Base-by-base conservation (phyloP, 2,329 filamentous ascomycete genomes). In the Ophiostoma australiae region DNA sequence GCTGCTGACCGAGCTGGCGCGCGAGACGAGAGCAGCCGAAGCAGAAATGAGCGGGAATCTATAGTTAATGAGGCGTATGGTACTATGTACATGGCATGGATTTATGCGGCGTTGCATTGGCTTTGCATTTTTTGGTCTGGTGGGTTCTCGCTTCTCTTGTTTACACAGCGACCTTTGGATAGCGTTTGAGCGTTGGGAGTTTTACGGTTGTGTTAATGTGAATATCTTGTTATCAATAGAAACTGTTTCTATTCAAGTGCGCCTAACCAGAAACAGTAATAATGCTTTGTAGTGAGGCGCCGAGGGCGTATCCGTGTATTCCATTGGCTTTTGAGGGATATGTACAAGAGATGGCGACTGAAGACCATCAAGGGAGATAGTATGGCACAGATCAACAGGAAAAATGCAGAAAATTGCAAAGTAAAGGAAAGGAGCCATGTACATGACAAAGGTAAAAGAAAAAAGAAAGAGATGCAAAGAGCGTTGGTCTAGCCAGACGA, bases 21-120 rank as follows among this genome's bases (percentile, higher is more conserved):
- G 75, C 23, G 86, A 88, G 80, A 82, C 84, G 65, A 78, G 84
- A 72, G 78, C 78, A 1, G 81, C 81, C 3, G 82, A 84, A 73
- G 76, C 76, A 17, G 80, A 82, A 71, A 81, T 84, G 78, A 44
- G 69, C 73, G 48, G 74, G 73, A 3, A 58, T 72, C 1, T 17
- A 27, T 70, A 65, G 8, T 11, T 31, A 3, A 63, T 8, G n/a
- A 31, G 27, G 11, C 2, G 11, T 61, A 17, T 15, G 13, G 58
- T 63, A 20, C 44, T 20, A n/a, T 20, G 15, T 15, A 11, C n/a
- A 13, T 31, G 52, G 8, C 52, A 8, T 27, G 11, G n/a, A 1
- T 58, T 58, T 48, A 11, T 20, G 10, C 8, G 52, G 23, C n/a
- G 8, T 58, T 58, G n/a, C n/a, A 58, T 27, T 33, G 58, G 58